These are phyloP conservation scores for Xerocomellus chrysenteron DNA, from an alignment of 768 basidiomycete species.

Conservation along the genomic window DNA sequence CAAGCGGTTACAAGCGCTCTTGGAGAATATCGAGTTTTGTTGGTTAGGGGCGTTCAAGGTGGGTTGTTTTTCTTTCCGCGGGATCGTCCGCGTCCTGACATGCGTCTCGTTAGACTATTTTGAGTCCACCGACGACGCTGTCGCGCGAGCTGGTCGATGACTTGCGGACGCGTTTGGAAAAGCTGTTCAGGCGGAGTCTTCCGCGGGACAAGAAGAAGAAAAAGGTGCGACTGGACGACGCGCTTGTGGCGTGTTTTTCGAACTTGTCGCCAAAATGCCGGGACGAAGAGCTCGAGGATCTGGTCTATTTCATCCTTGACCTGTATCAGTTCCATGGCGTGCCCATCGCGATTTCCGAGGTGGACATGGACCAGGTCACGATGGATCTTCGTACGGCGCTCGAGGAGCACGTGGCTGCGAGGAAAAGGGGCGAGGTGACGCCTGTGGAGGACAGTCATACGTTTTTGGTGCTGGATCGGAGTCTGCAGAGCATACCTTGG, in stretches of 20 bases:
- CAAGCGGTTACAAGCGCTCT: constrained; percentile 63
- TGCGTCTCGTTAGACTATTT: constrained; percentile 48
- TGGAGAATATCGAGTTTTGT: constrained; percentile 89
- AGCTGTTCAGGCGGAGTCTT: constrained; percentile 67
- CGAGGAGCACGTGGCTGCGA: constrained; percentile 59
- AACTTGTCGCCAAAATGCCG: constrained; percentile 76
- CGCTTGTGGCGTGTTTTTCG: constrained; percentile 83
- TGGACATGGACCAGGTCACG: constrained; percentile 88
- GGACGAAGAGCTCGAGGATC: constrained; percentile 94
- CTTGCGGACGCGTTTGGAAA: constrained; percentile 70
- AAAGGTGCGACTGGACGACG: constrained; percentile 63
- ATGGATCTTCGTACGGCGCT: constrained; percentile 78
- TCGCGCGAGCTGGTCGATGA: constrained; percentile 48
- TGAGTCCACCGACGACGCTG: constrained; percentile 46
- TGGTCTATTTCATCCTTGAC: constrained; percentile 91
- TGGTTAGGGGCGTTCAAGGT: constrained; percentile 99
- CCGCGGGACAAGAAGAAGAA: constrained; percentile 60
- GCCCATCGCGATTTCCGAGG: constrained; percentile 83
- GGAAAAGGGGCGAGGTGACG: constrained; percentile 32
- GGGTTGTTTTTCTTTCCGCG: constrained; percentile 21
- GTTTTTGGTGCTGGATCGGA: constrained; percentile 89
- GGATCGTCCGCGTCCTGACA: neutral
- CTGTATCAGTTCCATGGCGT: constrained; percentile 93
- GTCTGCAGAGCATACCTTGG: constrained; percentile 89
- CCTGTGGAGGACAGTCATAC: constrained; percentile 60